Conservation (phyloP, 108 stramenopile species). For the Fistulifera pelliculosa region DNA sequence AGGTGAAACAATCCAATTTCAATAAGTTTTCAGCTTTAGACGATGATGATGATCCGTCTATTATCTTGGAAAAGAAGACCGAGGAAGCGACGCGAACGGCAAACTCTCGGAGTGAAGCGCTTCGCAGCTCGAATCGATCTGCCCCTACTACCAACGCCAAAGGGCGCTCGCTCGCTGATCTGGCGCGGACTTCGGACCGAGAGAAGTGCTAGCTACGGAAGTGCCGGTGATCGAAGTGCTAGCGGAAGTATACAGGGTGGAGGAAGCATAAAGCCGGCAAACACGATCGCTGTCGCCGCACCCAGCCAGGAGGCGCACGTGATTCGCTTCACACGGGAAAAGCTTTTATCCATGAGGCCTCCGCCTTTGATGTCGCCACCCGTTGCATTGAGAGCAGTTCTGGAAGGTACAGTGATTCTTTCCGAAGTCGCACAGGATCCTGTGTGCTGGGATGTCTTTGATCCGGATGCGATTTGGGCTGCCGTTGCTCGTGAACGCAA, state of each 20-base stretch:
- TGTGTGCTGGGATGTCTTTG: conserved; percentile 81
- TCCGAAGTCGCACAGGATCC: conserved; percentile 60
- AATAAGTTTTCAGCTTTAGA: conserved; percentile 47
- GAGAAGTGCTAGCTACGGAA: conserved; percentile 6
- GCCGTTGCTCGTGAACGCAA: conserved; percentile 17
- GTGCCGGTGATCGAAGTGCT: not conserved
- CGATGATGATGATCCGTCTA: conserved; percentile 33
- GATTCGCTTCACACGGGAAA: conserved; percentile 69
- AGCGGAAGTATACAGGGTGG: not conserved
- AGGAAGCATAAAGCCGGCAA: not conserved
- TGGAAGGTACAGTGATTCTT: conserved; percentile 51
- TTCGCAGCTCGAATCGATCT: not conserved
- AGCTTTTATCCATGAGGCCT: conserved; percentile 59
- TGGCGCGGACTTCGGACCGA: conserved; percentile 30
- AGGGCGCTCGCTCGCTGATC: conserved; percentile 50
- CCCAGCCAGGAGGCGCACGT: conserved; percentile 29
- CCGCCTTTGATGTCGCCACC: conserved; percentile 15
- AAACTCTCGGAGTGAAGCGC: conserved; percentile 24
- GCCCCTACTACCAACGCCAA: conserved; percentile 12
- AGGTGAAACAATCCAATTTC: conserved; percentile 1
- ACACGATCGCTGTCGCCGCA: not conserved
- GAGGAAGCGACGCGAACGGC: conserved; percentile 7
- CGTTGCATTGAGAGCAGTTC: conserved; percentile 30
- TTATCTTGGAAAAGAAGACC: too few species aligned
- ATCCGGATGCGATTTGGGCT: conserved; percentile 67